Evolutionary conservation across 345 rosid species (phyloP), one percentile per base, ranked within the genome.

Genomic region (Microthlaspi erraticum): DNA sequence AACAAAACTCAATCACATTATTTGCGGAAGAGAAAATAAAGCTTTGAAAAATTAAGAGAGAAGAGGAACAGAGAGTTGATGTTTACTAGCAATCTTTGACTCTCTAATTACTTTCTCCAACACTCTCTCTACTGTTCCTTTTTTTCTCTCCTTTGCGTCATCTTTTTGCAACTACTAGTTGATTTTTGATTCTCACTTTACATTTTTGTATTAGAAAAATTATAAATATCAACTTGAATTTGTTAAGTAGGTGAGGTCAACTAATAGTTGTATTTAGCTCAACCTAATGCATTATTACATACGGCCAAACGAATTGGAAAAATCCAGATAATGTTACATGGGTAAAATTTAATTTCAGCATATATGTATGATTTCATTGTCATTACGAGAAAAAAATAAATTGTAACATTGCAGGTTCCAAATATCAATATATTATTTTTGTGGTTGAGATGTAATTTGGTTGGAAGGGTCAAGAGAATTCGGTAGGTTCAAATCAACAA

Each of bases 241-340:
- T 66, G 6, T 34, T 20, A 1, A 59, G 67, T 66, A 58, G 61
- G 77, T 73, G 49, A 58, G 54, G 20, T 16, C 54, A 23, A 17
- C 39, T 44, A 62, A 63, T 62, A 64, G 11, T 63, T 53, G 29
- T 43, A 63, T 26, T 29, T 18, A 29, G n/a, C 38, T 23, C 58
- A 45, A 67, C 69, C 69, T 74, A 74, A 74, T 67, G 50, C 69
- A 75, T 60, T 60, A 60, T 52, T 53, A 43, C 73, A 74, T 68
- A 36, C 56, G 68, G 48, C 56, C 78, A 74, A 66, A 60, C 42
- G 19, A 66, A 33, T 14, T 13, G 12, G 45, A 36, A 8, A 18
- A 18, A 12, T 32, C 8, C 1, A 51, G 10, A 32, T 10, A 31
- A 16, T 34, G 45, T 10, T 31, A 7, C 46, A 29, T 64, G 18